Evolutionary conservation across 768 basidiomycete species (phyloP), one percentile per base, ranked within the genome.

Genomic region (Lactifluus volemus): DNA sequence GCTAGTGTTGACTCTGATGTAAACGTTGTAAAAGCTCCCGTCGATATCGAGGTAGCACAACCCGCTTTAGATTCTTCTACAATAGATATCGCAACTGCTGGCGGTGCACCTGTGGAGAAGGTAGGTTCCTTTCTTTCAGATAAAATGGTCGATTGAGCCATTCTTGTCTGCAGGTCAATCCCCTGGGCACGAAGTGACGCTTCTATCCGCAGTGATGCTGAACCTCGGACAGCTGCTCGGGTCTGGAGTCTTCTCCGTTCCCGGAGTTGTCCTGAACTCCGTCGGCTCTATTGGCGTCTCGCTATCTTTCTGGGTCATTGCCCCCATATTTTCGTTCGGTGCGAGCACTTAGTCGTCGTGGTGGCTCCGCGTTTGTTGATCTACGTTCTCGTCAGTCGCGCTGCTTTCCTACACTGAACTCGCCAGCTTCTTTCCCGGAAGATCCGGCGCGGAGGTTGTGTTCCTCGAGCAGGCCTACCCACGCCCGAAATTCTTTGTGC

Each of bases 391-490:
- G 12, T n/a, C 39, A 65, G 61, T 54, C 21, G 52, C 63, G 3
- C 39, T 64, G 38, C 42, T 59, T 15, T 56, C 59, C 9, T 80
- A 75, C 60, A 71, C 77, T 14, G 79, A 81, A 66, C 75, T 76
- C 36, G 74, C 76, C 1, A 72, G 76, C 39, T 77, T 78, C 68
- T 80, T 79, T 64, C 80, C 80, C 12, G 71, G 76, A 55, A 73
- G 80, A 15, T 77, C 78, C 8, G 79, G 79, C 6, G 80, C 77
- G 9, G 76, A 79, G 61, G 79, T 80, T 6, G 79, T 76, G 3
- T 80, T 78, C 56, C 70, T 79, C 14, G 77, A 78, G 29, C 66
- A 67, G 71, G 77, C 78, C 2, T 79, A 76, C 62, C 76, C 75
- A 11, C 69, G 72, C 53, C 77, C 78, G 1, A 72, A 67, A 44